phyloP scores from a whole-genome alignment of 306 rosid genomes.

The Rosa multiflora region DNA sequence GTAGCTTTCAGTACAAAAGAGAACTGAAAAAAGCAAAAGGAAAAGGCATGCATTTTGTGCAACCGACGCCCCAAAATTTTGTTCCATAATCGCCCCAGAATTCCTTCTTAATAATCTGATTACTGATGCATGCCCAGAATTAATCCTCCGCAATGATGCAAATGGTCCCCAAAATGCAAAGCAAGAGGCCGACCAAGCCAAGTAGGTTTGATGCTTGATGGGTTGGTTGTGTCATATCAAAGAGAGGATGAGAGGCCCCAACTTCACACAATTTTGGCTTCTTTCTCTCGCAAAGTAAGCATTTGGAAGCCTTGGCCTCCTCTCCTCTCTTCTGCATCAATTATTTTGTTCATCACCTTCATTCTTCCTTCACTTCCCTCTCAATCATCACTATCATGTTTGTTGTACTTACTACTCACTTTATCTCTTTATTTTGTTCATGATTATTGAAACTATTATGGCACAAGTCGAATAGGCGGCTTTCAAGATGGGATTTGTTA shows the following conservation, averaged over 20 bases:
- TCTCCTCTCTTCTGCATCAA: background rate
- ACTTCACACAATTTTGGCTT: slow-evolving; percentile 52
- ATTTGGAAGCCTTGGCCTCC: slow-evolving; percentile 36
- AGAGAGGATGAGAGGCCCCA: slow-evolving; percentile 29
- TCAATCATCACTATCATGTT: slow-evolving; percentile 5
- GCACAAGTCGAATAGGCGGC: slow-evolving; percentile 19
- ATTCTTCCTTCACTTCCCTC: background rate
- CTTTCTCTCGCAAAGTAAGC: slow-evolving; percentile 59
- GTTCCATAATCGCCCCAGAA: background rate
- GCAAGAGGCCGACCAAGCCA: slow-evolving; percentile 40
- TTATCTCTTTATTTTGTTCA: slow-evolving; percentile 10
- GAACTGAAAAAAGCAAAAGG: background rate
- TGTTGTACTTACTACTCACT: slow-evolving; percentile 4
- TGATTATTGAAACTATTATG: slow-evolving; percentile 29
- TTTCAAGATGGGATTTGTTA: slow-evolving; percentile 1
- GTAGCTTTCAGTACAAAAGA: slow-evolving; percentile 1
- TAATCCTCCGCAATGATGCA: background rate
- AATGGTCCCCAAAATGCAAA: slow-evolving; percentile 11
- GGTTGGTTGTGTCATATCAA: slow-evolving; percentile 47
- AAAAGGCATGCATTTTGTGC: background rate
- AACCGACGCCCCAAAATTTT: background rate
- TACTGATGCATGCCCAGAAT: background rate
- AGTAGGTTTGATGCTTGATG: slow-evolving; percentile 12
- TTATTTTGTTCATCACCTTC: slow-evolving; percentile 13
- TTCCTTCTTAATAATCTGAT: background rate